These are phyloP conservation scores for Cryptosporidium ubiquitum DNA, from an alignment of 169 alveolate species.

Conservation along the genomic window DNA sequence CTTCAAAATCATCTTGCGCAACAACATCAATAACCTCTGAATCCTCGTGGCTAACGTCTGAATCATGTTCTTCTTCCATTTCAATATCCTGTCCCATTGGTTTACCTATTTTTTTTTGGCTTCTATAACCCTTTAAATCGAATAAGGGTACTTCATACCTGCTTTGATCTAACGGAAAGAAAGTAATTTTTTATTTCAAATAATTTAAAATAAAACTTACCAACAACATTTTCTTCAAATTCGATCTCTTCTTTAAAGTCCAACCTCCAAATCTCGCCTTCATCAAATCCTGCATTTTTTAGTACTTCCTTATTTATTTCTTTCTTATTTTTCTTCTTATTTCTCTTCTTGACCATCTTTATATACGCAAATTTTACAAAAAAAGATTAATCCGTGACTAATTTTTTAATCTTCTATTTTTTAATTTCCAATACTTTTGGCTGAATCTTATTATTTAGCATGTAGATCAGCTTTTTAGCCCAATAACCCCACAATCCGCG, in stretches of 20 bases:
- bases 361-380: neutral
- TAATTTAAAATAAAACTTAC: slow-evolving; percentile 5
- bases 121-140: slow-evolving; percentile 54
- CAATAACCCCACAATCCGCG: slow-evolving; percentile 47
- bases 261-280: slow-evolving; percentile 71
- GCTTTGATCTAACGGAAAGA: slow-evolving; percentile 2
- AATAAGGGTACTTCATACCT: slow-evolving; percentile 67
- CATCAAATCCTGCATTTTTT: slow-evolving; percentile 60
- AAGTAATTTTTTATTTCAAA: neutral
- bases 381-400: neutral
- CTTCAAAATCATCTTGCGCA: slow-evolving; percentile 30
- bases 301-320: neutral
- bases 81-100: slow-evolving; percentile 54
- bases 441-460: slow-evolving; percentile 13
- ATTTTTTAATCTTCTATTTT: neutral
- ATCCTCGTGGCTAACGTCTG: slow-evolving; percentile 2
- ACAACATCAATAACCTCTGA: neutral
- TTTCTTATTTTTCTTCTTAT: neutral
- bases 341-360: slow-evolving; percentile 17
- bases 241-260: slow-evolving; percentile 26
- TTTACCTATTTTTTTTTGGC: slow-evolving; percentile 16
- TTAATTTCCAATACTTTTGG: neutral
- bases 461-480: slow-evolving; percentile 16
- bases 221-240: slow-evolving; percentile 48
- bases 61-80: slow-evolving; percentile 35